Conservation (phyloP, 257 asterid genomes). For the Solanum etuberosum region DNA sequence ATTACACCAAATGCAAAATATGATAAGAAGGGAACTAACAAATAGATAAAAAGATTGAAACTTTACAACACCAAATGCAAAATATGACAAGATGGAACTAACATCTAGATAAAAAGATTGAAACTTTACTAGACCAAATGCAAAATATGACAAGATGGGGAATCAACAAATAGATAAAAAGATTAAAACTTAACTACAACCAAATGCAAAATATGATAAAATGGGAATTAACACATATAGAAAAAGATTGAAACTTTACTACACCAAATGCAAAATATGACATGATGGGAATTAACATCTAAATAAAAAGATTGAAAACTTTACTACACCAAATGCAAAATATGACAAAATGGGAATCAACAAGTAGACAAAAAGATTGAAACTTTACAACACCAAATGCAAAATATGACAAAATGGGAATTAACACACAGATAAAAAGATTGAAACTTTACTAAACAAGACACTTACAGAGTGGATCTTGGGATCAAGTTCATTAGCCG, state of each 20-base stretch:
- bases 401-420: not conserved
- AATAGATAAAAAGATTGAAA: not conserved
- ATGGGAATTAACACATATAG: not conserved
- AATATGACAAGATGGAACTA: not conserved
- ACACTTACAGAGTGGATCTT: conserved; percentile 32
- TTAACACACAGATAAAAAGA: not conserved
- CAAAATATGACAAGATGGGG: not conserved
- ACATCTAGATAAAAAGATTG: not conserved
- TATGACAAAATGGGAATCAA: not conserved
- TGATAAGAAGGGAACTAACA: too few species aligned
- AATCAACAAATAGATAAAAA: not conserved
- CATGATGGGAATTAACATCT: not conserved
- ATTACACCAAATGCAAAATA: not conserved
- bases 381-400: not conserved
- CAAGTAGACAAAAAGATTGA: not conserved
- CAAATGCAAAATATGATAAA: not conserved
- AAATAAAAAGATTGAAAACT: not conserved
- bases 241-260: not conserved
- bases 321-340: not conserved
- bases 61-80: not conserved
- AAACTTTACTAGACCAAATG: not conserved
- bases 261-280: not conserved
- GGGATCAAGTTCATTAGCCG: conserved; percentile 36
- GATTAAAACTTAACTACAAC: not conserved
- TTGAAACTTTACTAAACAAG: not conserved